Evolutionary conservation across 225 moss, liverwort and hornwort species (phyloP).

Genomic region (Lunularia cruciata): DNA sequence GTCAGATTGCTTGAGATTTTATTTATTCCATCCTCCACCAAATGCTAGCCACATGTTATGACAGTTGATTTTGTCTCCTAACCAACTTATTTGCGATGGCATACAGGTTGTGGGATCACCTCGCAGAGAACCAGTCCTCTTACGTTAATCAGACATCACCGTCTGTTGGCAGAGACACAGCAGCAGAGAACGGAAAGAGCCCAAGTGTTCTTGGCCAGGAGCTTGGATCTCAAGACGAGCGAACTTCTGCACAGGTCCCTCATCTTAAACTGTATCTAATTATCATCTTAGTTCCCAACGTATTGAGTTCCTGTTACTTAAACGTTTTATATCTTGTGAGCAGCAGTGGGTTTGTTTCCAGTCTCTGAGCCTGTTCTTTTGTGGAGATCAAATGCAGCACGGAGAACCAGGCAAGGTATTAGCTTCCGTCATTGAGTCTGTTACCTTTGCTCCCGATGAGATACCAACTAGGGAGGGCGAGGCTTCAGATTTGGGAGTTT

Average conservation of each 20-base stretch:
- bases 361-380: neutral
- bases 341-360: neutral
- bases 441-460: neutral
- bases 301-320: neutral
- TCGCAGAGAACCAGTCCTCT: conserved; percentile 52
- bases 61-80: neutral
- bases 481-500: conserved; percentile 21
- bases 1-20: neutral
- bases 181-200: conserved; percentile 6
- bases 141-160: conserved; percentile 30
- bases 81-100: neutral
- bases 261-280: neutral
- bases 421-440: conserved; percentile 29
- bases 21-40: neutral
- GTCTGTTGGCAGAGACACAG: neutral
- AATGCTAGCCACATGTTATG: neutral
- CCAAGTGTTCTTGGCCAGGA: neutral
- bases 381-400: conserved; percentile 6
- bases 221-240: neutral
- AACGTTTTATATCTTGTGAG: neutral
- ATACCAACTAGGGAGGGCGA: conserved; percentile 13
- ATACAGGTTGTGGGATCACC: conserved; percentile 78
- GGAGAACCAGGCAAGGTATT: conserved; percentile 6
- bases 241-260: conserved; percentile 18
- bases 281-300: neutral